A percentile compares a stretch with the other conserved stretches of the same genome.
Conservation (phyloP, 192 early-diverging fungal species). For the Coemansia sp. region DNA sequence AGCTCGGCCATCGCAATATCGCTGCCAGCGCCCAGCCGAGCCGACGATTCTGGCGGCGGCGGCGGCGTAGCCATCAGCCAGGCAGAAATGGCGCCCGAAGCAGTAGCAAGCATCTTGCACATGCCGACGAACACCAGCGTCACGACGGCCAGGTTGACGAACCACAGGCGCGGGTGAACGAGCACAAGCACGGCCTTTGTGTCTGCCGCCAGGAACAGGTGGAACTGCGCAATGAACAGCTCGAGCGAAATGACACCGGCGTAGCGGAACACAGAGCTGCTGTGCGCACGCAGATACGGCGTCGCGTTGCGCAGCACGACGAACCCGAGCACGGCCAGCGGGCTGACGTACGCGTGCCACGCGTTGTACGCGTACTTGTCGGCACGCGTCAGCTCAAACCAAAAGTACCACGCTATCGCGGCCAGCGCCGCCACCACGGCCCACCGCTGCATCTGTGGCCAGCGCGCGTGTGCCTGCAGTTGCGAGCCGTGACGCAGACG, state of each 20-base stretch:
- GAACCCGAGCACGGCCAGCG: constrained; percentile 60
- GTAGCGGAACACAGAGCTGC: constrained; percentile 56
- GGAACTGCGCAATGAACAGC: constrained; percentile 77
- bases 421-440: constrained; percentile 35
- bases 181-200: constrained; percentile 70
- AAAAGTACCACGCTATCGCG: constrained; percentile 55
- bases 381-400: constrained; percentile 50
- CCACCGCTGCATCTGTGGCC: constrained; percentile 34
- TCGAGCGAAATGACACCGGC: constrained; percentile 68
- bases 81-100: constrained; percentile 38
- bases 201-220: constrained; percentile 73
- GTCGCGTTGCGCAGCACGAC: constrained; percentile 67
- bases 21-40: background rate
- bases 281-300: constrained; percentile 49
- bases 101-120: constrained; percentile 47
- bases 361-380: constrained; percentile 64
- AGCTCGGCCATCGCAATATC: constrained; percentile 30
- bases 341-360: constrained; percentile 66
- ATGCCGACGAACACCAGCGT: constrained; percentile 54
- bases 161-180: constrained; percentile 53
- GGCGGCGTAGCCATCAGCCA: constrained; percentile 27
- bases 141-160: constrained; percentile 49
- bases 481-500: constrained; percentile 43
- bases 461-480: constrained; percentile 36
- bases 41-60: background rate